Evolutionary conservation across 495 filamentous ascomycete genomes (phyloP), one percentile per base, ranked within the genome.

Genomic region (Penicillium goetzii): DNA sequence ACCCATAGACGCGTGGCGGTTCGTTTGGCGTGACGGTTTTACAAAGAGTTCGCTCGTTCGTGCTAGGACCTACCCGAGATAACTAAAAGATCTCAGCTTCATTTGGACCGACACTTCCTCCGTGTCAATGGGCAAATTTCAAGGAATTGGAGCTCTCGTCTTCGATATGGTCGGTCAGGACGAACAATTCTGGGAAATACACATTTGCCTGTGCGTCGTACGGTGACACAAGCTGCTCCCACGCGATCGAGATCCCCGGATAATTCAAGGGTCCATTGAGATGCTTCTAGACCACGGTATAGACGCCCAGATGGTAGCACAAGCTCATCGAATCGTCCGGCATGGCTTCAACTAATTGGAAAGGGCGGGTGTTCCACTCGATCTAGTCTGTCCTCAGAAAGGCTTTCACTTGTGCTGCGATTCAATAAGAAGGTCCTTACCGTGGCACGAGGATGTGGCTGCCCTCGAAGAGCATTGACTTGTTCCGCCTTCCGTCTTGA

Each of bases 1-100:
- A 70, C 3, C 81, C 78, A 56, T 73, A 81, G 5, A 75, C 74
- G 63, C 75, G 67, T 9, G 74, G 70, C 21, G 74, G 76, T 17
- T 72, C 71, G 23, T 15, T 47, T 4, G 47, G 61, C 12, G 58
- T 64, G 33, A 75, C 36, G 0, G 53, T 58, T 32, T 63, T n/a
- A 54, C 75, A 77, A 57, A 64, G 61, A 2, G 45, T 25, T 33
- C 65, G 64, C n/a, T 76, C 71, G n/a, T 23, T 61, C 17, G 34
- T 56, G 45, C 73, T 70, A 0, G 74, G 73, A 14, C 57, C 58
- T 1, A 41, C 62, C 65, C 59, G 74, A 26, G 72, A 47, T 63
- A 11, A 79, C 65, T 3, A 75, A 71, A 70, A 80, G 83, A 75
- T 78, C 19, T 11, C 15, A 10, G 41, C 3, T 21, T 17, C 7